phyloP scores from a whole-genome alignment of 495 filamentous ascomycete species.

The Stereocaulon alpinum region DNA sequence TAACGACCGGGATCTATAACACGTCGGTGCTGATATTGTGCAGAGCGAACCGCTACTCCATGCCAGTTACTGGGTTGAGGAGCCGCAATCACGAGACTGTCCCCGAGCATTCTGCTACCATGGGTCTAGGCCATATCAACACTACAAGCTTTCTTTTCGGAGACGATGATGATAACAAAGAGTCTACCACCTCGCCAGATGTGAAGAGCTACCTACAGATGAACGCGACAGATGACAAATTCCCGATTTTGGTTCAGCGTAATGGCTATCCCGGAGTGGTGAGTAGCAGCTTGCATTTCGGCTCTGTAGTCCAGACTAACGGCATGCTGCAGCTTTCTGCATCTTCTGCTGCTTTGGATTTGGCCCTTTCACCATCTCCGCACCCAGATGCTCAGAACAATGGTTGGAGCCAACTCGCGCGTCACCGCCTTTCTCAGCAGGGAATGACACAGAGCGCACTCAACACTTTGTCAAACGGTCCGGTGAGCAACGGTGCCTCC shows the following conservation, averaged over 20 bases:
- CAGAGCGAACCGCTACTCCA: slow-evolving; percentile 77
- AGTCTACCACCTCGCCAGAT: slow-evolving; percentile 48
- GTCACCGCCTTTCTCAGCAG: slow-evolving; percentile 70
- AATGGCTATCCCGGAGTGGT: slow-evolving; percentile 59
- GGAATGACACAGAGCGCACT: slow-evolving; percentile 60
- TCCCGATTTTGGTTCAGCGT: slow-evolving; percentile 68
- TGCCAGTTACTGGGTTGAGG: slow-evolving; percentile 62
- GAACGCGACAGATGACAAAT: slow-evolving; percentile 68
- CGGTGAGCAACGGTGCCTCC: slow-evolving; percentile 24
- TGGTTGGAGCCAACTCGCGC: slow-evolving; percentile 55
- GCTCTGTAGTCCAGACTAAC: slow-evolving; percentile 24
- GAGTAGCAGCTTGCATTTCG: slow-evolving; percentile 30
- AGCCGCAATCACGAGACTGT: slow-evolving; percentile 45
- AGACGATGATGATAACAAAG: slow-evolving; percentile 60
- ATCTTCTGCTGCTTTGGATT: slow-evolving; percentile 70
- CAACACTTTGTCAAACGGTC: slow-evolving; percentile 29
- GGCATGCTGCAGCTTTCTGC: slow-evolving; percentile 54
- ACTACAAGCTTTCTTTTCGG: slow-evolving; percentile 69
- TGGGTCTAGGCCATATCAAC: slow-evolving; percentile 59
- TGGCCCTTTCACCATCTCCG: slow-evolving; percentile 62
- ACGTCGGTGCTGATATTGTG: slow-evolving; percentile 5
- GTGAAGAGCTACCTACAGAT: slow-evolving; percentile 61
- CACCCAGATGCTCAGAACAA: slow-evolving; percentile 44
- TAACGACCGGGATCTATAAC: neutral
- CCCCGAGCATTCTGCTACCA: slow-evolving; percentile 33